Evolutionary conservation across 768 basidiomycete genomes (phyloP), one percentile per base, ranked within the genome.

Genomic region (Pholiota conissans): DNA sequence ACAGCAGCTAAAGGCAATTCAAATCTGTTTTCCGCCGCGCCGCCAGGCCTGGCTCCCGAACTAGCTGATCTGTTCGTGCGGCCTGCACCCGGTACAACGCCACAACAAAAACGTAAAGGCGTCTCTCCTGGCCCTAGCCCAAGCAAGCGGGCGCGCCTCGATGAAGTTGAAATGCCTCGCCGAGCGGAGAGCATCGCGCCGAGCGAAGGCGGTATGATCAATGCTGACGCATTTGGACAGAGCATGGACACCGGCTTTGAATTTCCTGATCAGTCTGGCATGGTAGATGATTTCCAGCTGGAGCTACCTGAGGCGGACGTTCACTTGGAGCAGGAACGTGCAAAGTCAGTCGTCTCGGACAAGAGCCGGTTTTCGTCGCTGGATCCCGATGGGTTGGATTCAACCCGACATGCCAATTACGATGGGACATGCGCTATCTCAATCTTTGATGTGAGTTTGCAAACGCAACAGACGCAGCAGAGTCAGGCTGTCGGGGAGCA

Each of bases 31-130:
- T 91, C 83, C 65, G 90, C 88, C 45, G 94, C 90, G 0, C 95
- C 95, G 10, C 89, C 90, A 11, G 92, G 92, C 8, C 71, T 95
- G 49, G 84, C 86, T 0, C 87, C 90, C 0, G 93, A 96, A 69
- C 77, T 99, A 20, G 81, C 84, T 1, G 84, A 90, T 52, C 74
- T 99, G 54, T 99, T 97, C 74, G 80, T 90, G 76, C 89, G 90
- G 39, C 92, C 93, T 9, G 62, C 87, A 3, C 77, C 78, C 34
- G 73, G 74, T n/a, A 71, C 72, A 4, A 46, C 59, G n/a, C n/a
- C n/a, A 14, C 16, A 70, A n/a, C 72, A 80, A 22, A 91, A 91
- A 67, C 84, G 88, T 50, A 80, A 85, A 40, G 84, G 76, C 0
- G 69, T 71, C 27, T 84, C 83, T 28, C 86, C 80, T n/a, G 85